phyloP scores from a whole-genome alignment of 106 monocot species.

The Dendrobium nobile region DNA sequence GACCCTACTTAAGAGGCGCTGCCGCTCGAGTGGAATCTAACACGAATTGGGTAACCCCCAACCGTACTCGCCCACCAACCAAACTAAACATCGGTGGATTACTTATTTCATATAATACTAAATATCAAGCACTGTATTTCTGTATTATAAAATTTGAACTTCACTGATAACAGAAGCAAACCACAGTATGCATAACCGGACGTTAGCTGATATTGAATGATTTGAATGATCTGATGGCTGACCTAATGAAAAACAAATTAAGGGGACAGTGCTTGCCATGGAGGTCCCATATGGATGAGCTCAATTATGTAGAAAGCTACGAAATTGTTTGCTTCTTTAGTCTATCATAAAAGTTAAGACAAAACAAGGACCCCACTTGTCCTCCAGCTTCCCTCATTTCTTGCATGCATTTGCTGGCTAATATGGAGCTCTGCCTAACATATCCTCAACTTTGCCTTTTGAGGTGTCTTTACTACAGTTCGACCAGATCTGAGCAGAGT shows the following conservation, averaged over 20 bases:
- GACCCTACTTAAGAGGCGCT: too few species aligned
- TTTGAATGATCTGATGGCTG: slow-evolving; percentile 3
- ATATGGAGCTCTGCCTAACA: slow-evolving; percentile 1
- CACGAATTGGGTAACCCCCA: too few species aligned
- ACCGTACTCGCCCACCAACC: too few species aligned
- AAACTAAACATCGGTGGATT: too few species aligned
- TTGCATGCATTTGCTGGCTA: neutral
- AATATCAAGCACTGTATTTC: too few species aligned
- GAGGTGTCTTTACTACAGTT: neutral
- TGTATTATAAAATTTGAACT: too few species aligned
- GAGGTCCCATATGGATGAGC: neutral
- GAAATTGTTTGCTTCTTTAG: neutral
- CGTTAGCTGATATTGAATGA: neutral
- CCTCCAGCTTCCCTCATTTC: neutral
- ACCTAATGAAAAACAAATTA: neutral
- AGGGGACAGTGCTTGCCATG: neutral
- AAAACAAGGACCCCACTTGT: neutral
- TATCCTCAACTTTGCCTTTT: slow-evolving; percentile 3
- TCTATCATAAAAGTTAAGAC: neutral
- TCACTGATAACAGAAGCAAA: too few species aligned
- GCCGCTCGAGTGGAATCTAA: too few species aligned
- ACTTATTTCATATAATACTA: too few species aligned
- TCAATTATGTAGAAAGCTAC: neutral
- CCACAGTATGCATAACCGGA: too few species aligned
- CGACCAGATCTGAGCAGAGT: neutral